Evolutionary conservation across 495 filamentous ascomycete genomes (phyloP).

Genomic region (Podospora australis): DNA sequence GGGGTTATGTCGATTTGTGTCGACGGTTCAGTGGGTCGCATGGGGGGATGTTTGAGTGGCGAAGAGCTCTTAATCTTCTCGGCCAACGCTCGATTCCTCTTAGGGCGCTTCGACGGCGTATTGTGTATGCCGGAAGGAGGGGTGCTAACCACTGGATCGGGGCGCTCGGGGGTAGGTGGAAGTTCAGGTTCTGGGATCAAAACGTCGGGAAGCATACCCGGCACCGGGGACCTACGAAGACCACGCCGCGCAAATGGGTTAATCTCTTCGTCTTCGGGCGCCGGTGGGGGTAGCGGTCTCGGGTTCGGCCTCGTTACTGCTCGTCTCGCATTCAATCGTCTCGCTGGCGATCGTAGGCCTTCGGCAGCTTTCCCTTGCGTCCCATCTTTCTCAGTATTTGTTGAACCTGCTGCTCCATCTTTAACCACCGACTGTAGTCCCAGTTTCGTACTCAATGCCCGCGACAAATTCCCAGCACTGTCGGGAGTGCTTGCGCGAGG

Average conservation of each 20-base stretch:
- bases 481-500: slow-evolving; percentile 20
- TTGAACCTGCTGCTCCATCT: slow-evolving; percentile 33
- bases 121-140: slow-evolving; percentile 50
- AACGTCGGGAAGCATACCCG: slow-evolving; percentile 28
- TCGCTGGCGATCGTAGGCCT: slow-evolving; percentile 30
- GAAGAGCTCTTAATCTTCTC: slow-evolving; percentile 38
- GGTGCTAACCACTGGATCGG: slow-evolving; percentile 44
- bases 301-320: slow-evolving; percentile 29
- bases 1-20: not conserved
- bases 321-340: slow-evolving; percentile 16
- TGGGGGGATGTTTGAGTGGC: slow-evolving; percentile 36
- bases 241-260: slow-evolving; percentile 35
- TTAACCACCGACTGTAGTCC: slow-evolving; percentile 7
- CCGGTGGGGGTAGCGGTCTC: slow-evolving; percentile 34
- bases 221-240: slow-evolving; percentile 30
- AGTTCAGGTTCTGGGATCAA: slow-evolving; percentile 54
- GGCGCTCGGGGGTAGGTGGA: slow-evolving; percentile 62
- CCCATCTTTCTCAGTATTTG: slow-evolving; percentile 14
- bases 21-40: not conserved
- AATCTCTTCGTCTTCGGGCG: slow-evolving; percentile 36
- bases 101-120: slow-evolving; percentile 41
- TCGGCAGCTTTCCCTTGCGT: not conserved
- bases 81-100: slow-evolving; percentile 31
- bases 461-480: slow-evolving; percentile 12
- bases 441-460: slow-evolving; percentile 10